Conservation (phyloP, 495 filamentous ascomycete genomes). For the Chaetomium tenue region DNA sequence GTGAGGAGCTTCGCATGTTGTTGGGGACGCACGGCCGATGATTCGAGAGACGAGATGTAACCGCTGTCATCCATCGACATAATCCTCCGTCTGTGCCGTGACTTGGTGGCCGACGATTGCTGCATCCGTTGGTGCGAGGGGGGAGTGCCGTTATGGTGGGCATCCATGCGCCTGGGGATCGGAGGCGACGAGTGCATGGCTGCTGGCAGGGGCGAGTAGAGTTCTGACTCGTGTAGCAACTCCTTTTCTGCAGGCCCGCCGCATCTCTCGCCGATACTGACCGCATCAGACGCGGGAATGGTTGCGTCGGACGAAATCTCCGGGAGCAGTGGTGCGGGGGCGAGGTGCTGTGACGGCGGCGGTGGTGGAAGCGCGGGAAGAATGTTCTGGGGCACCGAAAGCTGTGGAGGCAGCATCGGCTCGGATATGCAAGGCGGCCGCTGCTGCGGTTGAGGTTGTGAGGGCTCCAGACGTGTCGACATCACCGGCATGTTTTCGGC, state of each 20-base stretch:
- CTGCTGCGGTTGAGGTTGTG: conserved; percentile 28
- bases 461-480: conserved; percentile 46
- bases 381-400: conserved; percentile 30
- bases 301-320: conserved; percentile 95
- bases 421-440: conserved; percentile 27
- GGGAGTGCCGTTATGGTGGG: conserved; percentile 66
- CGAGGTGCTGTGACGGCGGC: conserved; percentile 33
- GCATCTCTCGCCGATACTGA: conserved; percentile 58
- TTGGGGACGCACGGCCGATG: conserved; percentile 75
- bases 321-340: conserved; percentile 31
- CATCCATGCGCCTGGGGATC: conserved; percentile 59
- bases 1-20: conserved; percentile 60
- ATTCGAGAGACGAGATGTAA: conserved; percentile 97
- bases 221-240: conserved; percentile 55
- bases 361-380: conserved; percentile 37
- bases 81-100: conserved; percentile 69
- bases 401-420: conserved; percentile 33
- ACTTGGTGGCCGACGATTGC: conserved; percentile 55
- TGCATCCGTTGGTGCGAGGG: conserved; percentile 63
- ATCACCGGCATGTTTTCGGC: conserved; percentile 50
- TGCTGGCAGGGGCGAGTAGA: conserved; percentile 57
- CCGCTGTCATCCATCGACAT: conserved; percentile 86
- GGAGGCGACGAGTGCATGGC: conserved; percentile 85
- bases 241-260: conserved; percentile 50
- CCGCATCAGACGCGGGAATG: conserved; percentile 79